Conservation (phyloP, 176 grass and related monocot genomes). For the Microstegium vimineum region DNA sequence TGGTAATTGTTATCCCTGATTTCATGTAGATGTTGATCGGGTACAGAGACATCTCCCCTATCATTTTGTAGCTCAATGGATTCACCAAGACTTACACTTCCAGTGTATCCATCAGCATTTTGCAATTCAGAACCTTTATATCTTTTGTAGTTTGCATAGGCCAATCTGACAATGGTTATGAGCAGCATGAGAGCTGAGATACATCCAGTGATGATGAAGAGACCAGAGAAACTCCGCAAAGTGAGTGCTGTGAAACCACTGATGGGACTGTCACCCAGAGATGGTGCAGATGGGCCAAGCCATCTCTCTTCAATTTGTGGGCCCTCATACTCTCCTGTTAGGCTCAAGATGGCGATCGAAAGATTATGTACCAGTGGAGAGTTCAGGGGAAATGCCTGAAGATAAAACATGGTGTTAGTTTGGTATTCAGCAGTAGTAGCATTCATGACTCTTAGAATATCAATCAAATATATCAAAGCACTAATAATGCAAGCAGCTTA, state of each 20-base stretch:
- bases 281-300: background rate
- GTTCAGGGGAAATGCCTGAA: constrained; percentile 45
- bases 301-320: constrained; percentile 32
- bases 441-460: background rate
- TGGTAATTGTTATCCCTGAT: background rate
- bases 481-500: constrained; percentile 37
- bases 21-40: background rate
- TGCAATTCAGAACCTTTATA: background rate
- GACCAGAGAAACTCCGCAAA: constrained; percentile 47
- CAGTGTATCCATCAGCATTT: background rate
- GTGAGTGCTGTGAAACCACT: constrained; percentile 20
- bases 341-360: constrained; percentile 44
- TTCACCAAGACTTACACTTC: background rate
- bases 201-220: constrained; percentile 50
- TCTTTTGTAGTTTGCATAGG: constrained; percentile 15
- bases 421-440: background rate
- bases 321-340: constrained; percentile 32
- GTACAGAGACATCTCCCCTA: background rate
- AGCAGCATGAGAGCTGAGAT: constrained; percentile 39
- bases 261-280: background rate
- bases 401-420: background rate
- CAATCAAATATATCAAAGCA: background rate
- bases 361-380: constrained; percentile 47
- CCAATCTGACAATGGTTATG: background rate
- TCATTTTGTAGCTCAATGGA: background rate